Evolutionary conservation across 2,329 filamentous ascomycete species (phyloP).

Genomic region (Neophaeococcomyces aloes): DNA sequence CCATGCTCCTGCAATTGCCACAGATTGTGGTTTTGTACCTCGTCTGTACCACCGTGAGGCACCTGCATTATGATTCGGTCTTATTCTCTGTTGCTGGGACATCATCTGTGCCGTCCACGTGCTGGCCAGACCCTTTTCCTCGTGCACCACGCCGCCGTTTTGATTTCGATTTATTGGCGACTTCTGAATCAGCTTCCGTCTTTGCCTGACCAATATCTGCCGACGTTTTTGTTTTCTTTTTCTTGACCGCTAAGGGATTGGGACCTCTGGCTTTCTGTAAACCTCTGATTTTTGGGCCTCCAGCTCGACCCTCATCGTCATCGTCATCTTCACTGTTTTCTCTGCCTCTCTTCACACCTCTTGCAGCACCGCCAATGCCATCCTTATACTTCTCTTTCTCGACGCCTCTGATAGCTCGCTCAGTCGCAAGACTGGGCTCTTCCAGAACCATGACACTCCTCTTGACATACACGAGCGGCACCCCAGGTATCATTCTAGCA

Average conservation of each 20-base stretch:
- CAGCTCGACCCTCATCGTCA: conserved; percentile 20
- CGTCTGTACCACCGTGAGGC: not conserved
- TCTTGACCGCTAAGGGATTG: conserved; percentile 40
- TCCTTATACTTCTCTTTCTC: conserved; percentile 38
- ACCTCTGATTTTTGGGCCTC: conserved; percentile 23
- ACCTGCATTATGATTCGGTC: not conserved
- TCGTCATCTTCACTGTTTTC: conserved; percentile 19
- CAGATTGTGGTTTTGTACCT: not conserved
- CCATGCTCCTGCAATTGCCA: not conserved
- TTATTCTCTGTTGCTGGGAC: not conserved
- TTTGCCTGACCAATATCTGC: conserved; percentile 9
- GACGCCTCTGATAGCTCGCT: conserved; percentile 32
- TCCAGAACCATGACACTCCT: conserved; percentile 42
- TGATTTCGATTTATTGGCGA: conserved; percentile 17
- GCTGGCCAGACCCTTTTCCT: conserved; percentile 6
- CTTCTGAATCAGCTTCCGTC: conserved; percentile 10
- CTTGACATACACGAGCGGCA: conserved; percentile 42
- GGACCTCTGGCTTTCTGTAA: conserved; percentile 34
- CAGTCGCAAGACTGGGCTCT: conserved; percentile 36
- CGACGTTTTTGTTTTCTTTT: conserved; percentile 29
- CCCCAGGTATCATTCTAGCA: conserved; percentile 36
- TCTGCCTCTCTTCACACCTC: conserved; percentile 28
- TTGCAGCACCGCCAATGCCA: conserved; percentile 28
- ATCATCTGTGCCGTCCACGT: not conserved
- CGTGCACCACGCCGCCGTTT: conserved; percentile 6